Base-by-base conservation (phyloP, 2,329 filamentous ascomycete species). In the Chlorencoelia australis region DNA sequence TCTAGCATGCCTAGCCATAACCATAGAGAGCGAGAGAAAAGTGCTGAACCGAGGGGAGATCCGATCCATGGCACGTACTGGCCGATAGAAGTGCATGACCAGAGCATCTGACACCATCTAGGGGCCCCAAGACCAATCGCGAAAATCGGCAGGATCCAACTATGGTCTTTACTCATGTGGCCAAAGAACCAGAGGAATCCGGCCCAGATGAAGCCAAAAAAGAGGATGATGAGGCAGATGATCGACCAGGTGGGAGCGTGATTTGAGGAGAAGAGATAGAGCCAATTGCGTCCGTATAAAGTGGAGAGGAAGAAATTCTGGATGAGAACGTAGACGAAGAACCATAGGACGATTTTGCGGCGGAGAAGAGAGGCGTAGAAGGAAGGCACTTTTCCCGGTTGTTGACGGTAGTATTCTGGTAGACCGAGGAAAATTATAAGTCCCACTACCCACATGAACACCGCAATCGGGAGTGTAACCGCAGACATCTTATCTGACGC, bases 1-100 rank as follows among this genome's bases (percentile, higher is more conserved):
- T 82, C 77, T 7, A 81, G 61, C 4, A 79, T 66, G 26, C 77
- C 77, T 0, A 82, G 67, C 75, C 76, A 82, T 8, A 81, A 63
- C 76, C 77, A 81, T 4, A 80, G 57, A 37, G 63, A 59, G 27
- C 76, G 64, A 2, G 71, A 71, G 7, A 74, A 56, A 1, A 80
- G 53, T 0, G 76, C 72, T 3, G 69, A 67, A 6, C 66, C 63
- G 1, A 71, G 56, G 13, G 68, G 67, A 2, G 61, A 59, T 25
- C 71, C 40, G 5, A 38, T 70, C 75, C 75, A 80, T 3, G 77
- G 77, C 2, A 82, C 57, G 50, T 71, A 80, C 18, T 67, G 60
- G 3, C 74, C 77, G 42, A 78, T 68, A 8, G 69, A 68, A 6
- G 68, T 73, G 5, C 68, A 71, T 8, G 68, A 71, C 77, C 77